Base-by-base conservation (phyloP, 306 rosid species). In the Alnus glutinosa region DNA sequence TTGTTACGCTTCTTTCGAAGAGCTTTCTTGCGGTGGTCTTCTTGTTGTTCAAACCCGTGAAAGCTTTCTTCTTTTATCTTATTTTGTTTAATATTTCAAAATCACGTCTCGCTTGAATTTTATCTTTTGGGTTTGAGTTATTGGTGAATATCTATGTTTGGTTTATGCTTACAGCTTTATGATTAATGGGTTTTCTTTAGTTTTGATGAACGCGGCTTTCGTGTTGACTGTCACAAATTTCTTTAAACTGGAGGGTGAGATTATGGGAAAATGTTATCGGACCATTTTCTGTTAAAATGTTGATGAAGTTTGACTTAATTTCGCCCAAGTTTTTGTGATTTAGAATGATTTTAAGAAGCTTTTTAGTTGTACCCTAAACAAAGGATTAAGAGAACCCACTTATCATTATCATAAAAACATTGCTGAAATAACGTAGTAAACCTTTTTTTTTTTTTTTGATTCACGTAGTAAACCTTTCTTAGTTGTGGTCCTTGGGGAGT, bases 141-240 rank as follows among this genome's bases (percentile, higher is more conserved):
- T 6, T 44, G 55, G 16, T 30, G 36, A 51, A 16, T 48, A n/a
- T 37, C 50, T 18, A 58, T 9, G 47, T 68, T 47, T 77, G 51
- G 34, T 42, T 46, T 4, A 52, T 72, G 70, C 9, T 67, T 67
- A 13, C 34, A 68, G 63, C 58, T 67, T 12, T 49, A 46, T 1
- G 70, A 44, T 30, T 51, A 32, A 47, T 47, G 81, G 81, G 75
- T 34, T 70, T 70, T 48, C 44, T 55, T 30, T 10, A 1, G n/a
- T 46, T 23, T 64, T 73, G 9, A 3, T 59, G 47, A 61, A 76
- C 12, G 30, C 13, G 3, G 44, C 7, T 68, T 13, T 44, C 18
- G 59, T 7, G 72, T 9, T 68, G 72, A n/a, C 72, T n/a, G 30
- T 3, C 16, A 7, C 10, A 64, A 64, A 64, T 64, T 37, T 64